These are phyloP conservation scores for Globisporangium radiosum DNA, from an alignment of 352 stramenopile species.

Conservation along the genomic window DNA sequence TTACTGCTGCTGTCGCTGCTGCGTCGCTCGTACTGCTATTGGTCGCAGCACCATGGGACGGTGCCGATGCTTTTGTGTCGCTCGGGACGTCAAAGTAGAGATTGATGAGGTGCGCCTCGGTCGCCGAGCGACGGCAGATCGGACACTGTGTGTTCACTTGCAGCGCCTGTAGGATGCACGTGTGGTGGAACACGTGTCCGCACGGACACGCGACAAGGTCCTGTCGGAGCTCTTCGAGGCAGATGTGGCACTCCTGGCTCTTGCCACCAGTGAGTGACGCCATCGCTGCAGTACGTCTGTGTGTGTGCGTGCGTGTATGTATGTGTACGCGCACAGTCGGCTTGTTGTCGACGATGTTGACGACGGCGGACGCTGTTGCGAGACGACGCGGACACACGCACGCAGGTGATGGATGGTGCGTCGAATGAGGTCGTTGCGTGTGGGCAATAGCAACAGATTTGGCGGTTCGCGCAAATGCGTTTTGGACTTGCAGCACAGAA, in stretches of 20 bases:
- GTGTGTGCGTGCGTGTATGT: too few relatives aligned
- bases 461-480: too few relatives aligned
- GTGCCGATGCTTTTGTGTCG: conserved; percentile 4
- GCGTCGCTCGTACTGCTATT: neutral
- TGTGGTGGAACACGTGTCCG: conserved; percentile 67
- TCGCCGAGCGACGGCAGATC: conserved; percentile 50
- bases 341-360: too few relatives aligned
- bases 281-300: neutral
- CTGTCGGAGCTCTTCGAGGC: conserved; percentile 62
- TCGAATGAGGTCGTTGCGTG: too few relatives aligned
- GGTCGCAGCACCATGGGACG: neutral
- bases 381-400: too few relatives aligned
- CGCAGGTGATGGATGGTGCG: too few relatives aligned
- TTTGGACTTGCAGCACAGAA: too few relatives aligned
- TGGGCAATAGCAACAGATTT: too few relatives aligned
- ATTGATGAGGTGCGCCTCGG: conserved; percentile 38
- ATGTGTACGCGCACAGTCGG: too few relatives aligned
- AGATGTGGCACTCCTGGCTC: conserved; percentile 77
- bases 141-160: conserved; percentile 67
- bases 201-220: conserved; percentile 56
- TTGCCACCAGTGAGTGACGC: conserved; percentile 13
- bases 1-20: neutral
- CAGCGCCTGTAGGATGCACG: conserved; percentile 68
- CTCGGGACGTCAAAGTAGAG: conserved; percentile 62
- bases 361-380: too few relatives aligned